Base-by-base conservation (phyloP, 805 yeast species). In the Ascoidea rubescens region DNA sequence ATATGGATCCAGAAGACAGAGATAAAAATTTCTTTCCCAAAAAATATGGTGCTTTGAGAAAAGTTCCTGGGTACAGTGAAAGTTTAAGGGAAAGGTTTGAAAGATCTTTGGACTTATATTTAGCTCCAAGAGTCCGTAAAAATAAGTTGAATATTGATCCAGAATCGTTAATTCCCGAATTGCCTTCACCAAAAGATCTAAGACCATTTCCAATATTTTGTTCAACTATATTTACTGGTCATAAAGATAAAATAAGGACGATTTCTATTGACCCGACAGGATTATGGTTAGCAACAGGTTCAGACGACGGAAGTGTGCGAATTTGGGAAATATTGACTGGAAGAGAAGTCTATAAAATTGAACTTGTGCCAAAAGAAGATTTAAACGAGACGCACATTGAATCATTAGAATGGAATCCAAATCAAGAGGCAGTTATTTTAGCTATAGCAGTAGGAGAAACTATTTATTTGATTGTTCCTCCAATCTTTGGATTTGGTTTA, bases 251-350 rank as follows among this genome's bases (percentile, higher is more conserved):
- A 61, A 82, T 93, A 50, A 82, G 99, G 66, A 74, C 91, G 1
- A 63, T 93, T 32, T 79, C 90, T 6, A 77, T 91, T 49, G 96
- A 91, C 64, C 95, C 96, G 50, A 73, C 81, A 37, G 99, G 99
- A 4, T 73, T 84, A 60, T 93, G 96, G 93, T 72, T 93, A 53
- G 99, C 99, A 21, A 93, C 99, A 4, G 99, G 97, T 54, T 86
- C 96, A 16, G 98, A 93, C 65, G 99, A 93, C 65, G 98, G 98
- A 52, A 78, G 90, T 16, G 90, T 93, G 5, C 78, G 96, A 59
- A 76, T 93, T n/a, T 93, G 99, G 98, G 99, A 93, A 70, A 82
- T 89, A 17, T 70, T 89, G 54, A 87, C 97, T 5, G 99, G 99
- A 48, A 82, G 99, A 68, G 95, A 91, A 71, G 87, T 91, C 50